Evolutionary conservation across 257 asterid species (phyloP).

Genomic region (Solanum tarapatanum): DNA sequence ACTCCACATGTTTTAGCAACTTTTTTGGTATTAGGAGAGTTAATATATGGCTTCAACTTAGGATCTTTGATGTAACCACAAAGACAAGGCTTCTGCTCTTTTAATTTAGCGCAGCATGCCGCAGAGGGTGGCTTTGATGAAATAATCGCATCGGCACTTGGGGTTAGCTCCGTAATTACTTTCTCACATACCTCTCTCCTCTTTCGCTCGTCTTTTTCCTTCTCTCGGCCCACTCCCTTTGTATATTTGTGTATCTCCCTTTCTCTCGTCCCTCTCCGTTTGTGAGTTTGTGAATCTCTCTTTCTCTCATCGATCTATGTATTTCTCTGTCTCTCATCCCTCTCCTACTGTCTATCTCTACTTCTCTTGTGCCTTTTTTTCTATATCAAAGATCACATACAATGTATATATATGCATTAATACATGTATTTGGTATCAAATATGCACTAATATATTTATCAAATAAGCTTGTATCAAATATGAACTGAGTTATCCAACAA

Average conservation of each 20-base stretch:
- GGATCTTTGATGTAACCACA: constrained; percentile 16
- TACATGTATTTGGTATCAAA: too few species aligned
- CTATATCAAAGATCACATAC: background rate
- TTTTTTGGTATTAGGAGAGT: constrained; percentile 9
- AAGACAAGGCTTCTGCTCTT: constrained; percentile 17
- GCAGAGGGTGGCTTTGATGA: background rate
- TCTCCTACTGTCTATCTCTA: background rate
- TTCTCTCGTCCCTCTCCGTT: background rate
- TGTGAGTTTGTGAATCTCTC: too few species aligned
- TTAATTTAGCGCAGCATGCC: constrained; percentile 7
- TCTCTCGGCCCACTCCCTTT: background rate
- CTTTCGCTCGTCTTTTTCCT: too few species aligned
- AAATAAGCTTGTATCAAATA: too few species aligned
- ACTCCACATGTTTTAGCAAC: constrained; percentile 10
- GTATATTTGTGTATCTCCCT: background rate
- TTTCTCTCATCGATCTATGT: too few species aligned
- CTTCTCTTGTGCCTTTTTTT: background rate
- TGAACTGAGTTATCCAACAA: too few species aligned
- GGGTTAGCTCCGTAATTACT: background rate
- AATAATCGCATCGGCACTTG: background rate
- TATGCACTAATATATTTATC: too few species aligned
- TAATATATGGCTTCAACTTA: background rate
- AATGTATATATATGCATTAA: too few species aligned
- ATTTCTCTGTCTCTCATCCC: background rate
- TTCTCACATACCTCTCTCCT: background rate